These are phyloP conservation scores for Coniosporium tulheliwenetii DNA, from an alignment of 2,329 filamentous ascomycete genomes.

Conservation along the genomic window DNA sequence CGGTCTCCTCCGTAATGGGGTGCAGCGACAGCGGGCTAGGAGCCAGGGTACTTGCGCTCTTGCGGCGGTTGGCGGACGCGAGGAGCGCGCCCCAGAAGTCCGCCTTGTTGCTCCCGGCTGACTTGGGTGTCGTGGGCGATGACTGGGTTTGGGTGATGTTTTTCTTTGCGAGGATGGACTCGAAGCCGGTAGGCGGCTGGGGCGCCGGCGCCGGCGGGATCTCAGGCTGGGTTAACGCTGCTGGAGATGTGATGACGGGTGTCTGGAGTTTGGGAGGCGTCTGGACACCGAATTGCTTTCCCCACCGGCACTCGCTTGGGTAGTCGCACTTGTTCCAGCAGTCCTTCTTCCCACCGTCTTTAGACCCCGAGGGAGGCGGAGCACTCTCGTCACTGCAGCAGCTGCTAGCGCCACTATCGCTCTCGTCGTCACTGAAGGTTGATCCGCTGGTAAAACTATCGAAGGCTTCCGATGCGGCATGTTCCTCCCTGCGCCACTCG, in stretches of 20 bases:
- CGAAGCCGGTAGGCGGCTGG: background rate
- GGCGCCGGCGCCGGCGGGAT: background rate
- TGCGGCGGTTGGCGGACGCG: background rate
- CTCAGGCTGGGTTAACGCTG: background rate
- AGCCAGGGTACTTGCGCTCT: background rate
- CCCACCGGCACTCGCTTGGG: conserved; percentile 29
- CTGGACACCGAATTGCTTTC: conserved; percentile 6
- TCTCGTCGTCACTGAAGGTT: conserved; percentile 2
- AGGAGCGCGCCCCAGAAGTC: background rate
- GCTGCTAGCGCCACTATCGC: conserved; percentile 1
- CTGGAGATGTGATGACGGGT: background rate
- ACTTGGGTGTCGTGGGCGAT: background rate
- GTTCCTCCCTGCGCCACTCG: conserved; percentile 21
- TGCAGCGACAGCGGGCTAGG: background rate
- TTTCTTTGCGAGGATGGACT: background rate
- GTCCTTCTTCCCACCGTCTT: conserved; percentile 12
- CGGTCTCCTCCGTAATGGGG: background rate
- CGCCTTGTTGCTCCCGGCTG: background rate
- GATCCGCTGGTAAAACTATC: conserved; percentile 4
- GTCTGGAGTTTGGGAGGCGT: background rate
- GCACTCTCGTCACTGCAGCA: too few relatives aligned
- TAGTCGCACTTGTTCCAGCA: conserved; percentile 31
- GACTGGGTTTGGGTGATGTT: background rate
- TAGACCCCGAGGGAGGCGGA: background rate
- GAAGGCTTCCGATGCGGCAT: conserved; percentile 4